Conservation (phyloP, 768 basidiomycete species). For the Auriscalpium orientale region DNA sequence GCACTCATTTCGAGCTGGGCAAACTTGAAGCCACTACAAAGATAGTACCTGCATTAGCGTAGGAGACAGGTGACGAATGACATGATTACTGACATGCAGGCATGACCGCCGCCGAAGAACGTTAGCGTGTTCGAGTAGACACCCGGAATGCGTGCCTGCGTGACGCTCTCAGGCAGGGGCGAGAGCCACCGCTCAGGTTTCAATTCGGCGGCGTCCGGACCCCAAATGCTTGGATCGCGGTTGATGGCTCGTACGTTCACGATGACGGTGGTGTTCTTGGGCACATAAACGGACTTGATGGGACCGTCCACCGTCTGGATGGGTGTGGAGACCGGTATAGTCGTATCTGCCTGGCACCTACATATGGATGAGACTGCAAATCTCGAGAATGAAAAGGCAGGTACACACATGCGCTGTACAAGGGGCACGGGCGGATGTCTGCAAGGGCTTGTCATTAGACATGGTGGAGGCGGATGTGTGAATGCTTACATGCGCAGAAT, state of each 20-base stretch:
- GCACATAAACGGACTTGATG: background rate
- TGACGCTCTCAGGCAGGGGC: background rate
- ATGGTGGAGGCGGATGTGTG: background rate
- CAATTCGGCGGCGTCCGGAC: background rate
- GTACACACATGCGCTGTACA: background rate
- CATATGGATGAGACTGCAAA: background rate
- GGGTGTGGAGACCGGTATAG: background rate
- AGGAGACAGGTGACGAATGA: background rate
- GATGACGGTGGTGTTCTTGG: background rate
- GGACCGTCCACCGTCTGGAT: background rate
- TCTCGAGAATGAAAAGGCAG: background rate
- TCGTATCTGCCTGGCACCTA: background rate
- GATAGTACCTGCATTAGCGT: background rate
- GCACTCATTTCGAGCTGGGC: background rate
- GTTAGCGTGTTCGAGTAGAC: conserved; percentile 1
- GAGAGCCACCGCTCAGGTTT: background rate
- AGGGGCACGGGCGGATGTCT: background rate
- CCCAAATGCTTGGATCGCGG: background rate
- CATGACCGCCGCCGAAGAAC: background rate
- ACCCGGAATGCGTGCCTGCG: background rate
- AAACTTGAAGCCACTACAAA: background rate
- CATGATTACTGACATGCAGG: background rate
- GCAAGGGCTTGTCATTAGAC: background rate
- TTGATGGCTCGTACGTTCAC: background rate
- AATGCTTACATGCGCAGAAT: conserved; percentile 19